Percentiles rank a stretch among this genome's conserved stretches.
phyloP scores from a whole-genome alignment of 805 yeast genomes.

The Ogataea zsoltii region DNA sequence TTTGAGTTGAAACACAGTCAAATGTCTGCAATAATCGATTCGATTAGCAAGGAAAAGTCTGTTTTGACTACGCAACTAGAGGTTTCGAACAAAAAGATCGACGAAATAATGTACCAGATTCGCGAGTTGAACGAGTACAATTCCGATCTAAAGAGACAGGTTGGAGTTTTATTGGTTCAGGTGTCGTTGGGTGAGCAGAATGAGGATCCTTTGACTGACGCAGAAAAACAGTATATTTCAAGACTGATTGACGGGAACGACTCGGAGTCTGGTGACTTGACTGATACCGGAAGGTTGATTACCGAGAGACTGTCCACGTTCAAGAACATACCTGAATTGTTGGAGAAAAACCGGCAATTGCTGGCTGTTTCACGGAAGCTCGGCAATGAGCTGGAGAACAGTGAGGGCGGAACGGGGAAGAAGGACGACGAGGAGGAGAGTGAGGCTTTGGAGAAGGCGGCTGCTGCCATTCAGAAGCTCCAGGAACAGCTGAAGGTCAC shows the following conservation, averaged over 20 bases:
- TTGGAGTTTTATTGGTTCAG: conserved; percentile 72
- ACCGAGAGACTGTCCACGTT: conserved; percentile 74
- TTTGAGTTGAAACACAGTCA: conserved; percentile 58
- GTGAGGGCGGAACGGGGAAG: conserved; percentile 54
- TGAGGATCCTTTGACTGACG: conserved; percentile 60
- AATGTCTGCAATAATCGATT: conserved; percentile 56
- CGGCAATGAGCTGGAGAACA: conserved; percentile 67
- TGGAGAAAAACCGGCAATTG: conserved; percentile 72
- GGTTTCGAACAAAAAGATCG: conserved; percentile 30
- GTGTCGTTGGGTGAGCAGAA: conserved; percentile 55
- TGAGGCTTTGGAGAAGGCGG: conserved; percentile 44
- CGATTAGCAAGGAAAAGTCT: conserved; percentile 46
- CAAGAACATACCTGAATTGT: conserved; percentile 64
- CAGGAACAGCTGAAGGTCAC: conserved; percentile 57
- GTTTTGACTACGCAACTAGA: conserved; percentile 20
- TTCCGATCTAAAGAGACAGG: conserved; percentile 76
- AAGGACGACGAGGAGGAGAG: conserved; percentile 48
- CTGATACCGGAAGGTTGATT: conserved; percentile 73
- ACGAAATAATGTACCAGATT: conserved; percentile 49
- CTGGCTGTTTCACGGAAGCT: conserved; percentile 67
- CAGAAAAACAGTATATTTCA: conserved; percentile 66
- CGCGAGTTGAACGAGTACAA: conserved; percentile 55
- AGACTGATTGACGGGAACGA: conserved; percentile 43
- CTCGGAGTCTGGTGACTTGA: conserved; percentile 29
- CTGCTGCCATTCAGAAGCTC: conserved; percentile 63